These are phyloP conservation scores for Fraxinus americana DNA, from an alignment of 257 asterid species.

Conservation along the genomic window DNA sequence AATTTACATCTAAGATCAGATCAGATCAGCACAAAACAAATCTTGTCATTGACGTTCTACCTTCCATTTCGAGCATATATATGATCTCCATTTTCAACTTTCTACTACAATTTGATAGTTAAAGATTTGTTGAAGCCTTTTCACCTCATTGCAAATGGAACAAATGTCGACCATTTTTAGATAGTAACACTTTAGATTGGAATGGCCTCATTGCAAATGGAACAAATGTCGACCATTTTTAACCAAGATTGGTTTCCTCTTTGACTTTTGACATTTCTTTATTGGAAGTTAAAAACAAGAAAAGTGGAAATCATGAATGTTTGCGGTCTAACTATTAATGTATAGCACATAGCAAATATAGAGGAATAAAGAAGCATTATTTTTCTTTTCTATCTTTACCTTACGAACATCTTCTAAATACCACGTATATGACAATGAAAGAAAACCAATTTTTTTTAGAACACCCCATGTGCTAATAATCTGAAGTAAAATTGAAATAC, in stretches of 20 bases:
- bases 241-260: not conserved
- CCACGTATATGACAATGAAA: conserved; percentile 82
- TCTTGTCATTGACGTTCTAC: conserved; percentile 87
- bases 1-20: too few relatives aligned
- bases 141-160: too few relatives aligned
- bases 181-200: too few relatives aligned
- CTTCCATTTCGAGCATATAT: conserved; percentile 72
- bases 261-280: not conserved
- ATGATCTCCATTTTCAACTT: conserved; percentile 82
- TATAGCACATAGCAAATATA: not conserved
- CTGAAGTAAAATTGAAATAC: conserved; percentile 39
- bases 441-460: conserved; percentile 81
- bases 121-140: not conserved
- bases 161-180: not conserved
- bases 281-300: not conserved
- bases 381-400: conserved; percentile 39
- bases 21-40: not conserved
- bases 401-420: conserved; percentile 92
- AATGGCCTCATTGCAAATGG: too few relatives aligned
- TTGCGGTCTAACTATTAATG: not conserved
- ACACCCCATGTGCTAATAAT: conserved; percentile 91
- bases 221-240: not conserved
- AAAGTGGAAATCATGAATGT: not conserved
- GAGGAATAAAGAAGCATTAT: conserved; percentile 1
- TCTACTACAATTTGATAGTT: conserved; percentile 48